phyloP scores from a whole-genome alignment of 2,329 filamentous ascomycete genomes.

The Trichoderma sp. region DNA sequence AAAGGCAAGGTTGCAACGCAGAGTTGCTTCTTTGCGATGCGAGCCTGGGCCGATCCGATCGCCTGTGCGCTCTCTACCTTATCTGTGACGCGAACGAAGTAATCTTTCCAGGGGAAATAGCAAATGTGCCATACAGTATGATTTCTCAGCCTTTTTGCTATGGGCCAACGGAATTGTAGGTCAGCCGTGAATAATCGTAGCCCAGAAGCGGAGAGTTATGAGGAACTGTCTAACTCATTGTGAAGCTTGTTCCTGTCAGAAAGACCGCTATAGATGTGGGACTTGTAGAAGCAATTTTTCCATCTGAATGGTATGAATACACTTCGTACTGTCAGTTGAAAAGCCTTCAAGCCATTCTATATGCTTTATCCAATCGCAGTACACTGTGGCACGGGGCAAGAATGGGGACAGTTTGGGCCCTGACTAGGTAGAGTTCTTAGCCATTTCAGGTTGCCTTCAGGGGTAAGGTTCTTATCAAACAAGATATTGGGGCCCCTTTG shows the following conservation, averaged over 20 bases:
- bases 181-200: neutral
- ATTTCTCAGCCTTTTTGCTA: neutral
- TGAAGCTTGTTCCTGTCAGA: neutral
- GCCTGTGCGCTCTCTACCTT: slow-evolving; percentile 21
- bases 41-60: slow-evolving; percentile 23
- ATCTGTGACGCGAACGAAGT: slow-evolving; percentile 18
- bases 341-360: neutral
- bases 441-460: slow-evolving; percentile 14
- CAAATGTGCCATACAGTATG: neutral
- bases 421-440: slow-evolving; percentile 1
- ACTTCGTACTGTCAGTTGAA: neutral
- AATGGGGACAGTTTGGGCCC: neutral
- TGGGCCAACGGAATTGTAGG: neutral
- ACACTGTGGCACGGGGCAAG: neutral
- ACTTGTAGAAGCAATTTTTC: neutral
- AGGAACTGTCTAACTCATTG: neutral
- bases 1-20: neutral
- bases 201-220: neutral
- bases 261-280: neutral
- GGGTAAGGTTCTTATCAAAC: slow-evolving; percentile 10
- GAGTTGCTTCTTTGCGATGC: slow-evolving; percentile 18
- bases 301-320: neutral
- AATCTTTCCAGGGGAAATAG: neutral
- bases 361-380: neutral
- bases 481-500: slow-evolving; percentile 2